Percentiles rank a stretch among this genome's conserved stretches.
phyloP scores from a whole-genome alignment of 495 filamentous ascomycete genomes.

The Recurvomyces mirabilis region DNA sequence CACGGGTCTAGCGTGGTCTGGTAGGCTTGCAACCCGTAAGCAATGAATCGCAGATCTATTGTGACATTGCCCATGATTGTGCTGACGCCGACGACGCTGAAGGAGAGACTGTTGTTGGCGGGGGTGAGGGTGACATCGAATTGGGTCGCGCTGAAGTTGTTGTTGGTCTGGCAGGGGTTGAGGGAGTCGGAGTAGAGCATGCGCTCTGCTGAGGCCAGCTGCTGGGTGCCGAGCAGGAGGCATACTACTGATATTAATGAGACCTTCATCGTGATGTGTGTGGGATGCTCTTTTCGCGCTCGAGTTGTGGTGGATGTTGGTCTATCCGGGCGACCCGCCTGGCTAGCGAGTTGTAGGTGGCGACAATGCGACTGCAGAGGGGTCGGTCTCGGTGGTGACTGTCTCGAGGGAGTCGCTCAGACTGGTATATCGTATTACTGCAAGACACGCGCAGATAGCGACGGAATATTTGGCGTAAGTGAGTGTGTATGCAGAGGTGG shows the following conservation, averaged over 20 bases:
- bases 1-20: conserved; percentile 65
- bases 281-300: background rate
- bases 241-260: conserved; percentile 15
- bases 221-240: conserved; percentile 13
- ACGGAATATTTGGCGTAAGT: no score
- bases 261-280: conserved; percentile 13
- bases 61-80: conserved; percentile 74
- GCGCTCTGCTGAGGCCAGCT: conserved; percentile 22
- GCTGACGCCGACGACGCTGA: conserved; percentile 75
- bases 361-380: conserved; percentile 6
- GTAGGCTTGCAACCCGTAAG: conserved; percentile 68
- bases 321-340: conserved; percentile 5
- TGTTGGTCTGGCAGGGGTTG: conserved; percentile 36
- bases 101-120: conserved; percentile 54
- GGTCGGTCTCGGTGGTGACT: no score
- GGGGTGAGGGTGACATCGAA: conserved; percentile 74
- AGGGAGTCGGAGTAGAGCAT: conserved; percentile 32
- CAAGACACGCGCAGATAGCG: no score
- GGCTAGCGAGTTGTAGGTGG: background rate
- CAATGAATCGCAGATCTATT: conserved; percentile 63
- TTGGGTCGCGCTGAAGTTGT: conserved; percentile 79
- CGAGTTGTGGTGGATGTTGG: background rate
- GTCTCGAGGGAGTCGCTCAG: no score
- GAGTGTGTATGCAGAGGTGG: no score
- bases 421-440: no score